Base-by-base conservation (phyloP, 768 basidiomycete species). In the Kwoniella heveanensis region DNA sequence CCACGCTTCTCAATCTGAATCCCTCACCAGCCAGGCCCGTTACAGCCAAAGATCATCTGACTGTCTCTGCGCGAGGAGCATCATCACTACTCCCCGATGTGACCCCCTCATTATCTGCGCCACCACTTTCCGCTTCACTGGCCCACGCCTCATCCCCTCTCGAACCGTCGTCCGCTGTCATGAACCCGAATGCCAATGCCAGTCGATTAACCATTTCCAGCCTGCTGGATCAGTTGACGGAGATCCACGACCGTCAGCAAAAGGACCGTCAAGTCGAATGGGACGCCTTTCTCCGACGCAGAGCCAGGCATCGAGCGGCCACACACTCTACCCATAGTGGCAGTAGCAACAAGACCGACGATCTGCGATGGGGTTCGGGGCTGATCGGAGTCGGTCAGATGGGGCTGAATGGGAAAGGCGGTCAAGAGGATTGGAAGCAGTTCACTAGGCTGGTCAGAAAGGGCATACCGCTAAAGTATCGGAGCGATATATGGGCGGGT, bases 351-450 rank as follows among this genome's bases (percentile, higher is more conserved):
- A 52, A 52, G 85, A 85, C 83, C 25, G 89, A 90, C 51, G 92
- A 93, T 72, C 82, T 91, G 46, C 81, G 83, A 29, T 92, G 94
- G 77, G 88, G 85, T 24, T 91, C 91, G 32, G 92, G 91, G 1
- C 77, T 97, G 27, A 88, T 99, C 58, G 93, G 92, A 1, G 89
- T 99, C 62, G 89, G 90, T 17, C 91, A 95, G 80, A 85, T 96
- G 56, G 92, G 92, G 0, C 79, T 88, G 21, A 71, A 66, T 29
- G 88, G 87, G 0, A 83, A 88, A 32, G 87, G 80, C 49, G 79
- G 76, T 21, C 82, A 83, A 65, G 86, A 90, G 63, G 91, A 93
- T 66, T 84, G 88, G 74, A 85, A 84, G 60, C 90, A 89, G 74
- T 91, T 98, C 64, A 87, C 88, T 62, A 82, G 86, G 63, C 82